Conservation (phyloP, 2,329 filamentous ascomycete species). For the Penicillium sp. region DNA sequence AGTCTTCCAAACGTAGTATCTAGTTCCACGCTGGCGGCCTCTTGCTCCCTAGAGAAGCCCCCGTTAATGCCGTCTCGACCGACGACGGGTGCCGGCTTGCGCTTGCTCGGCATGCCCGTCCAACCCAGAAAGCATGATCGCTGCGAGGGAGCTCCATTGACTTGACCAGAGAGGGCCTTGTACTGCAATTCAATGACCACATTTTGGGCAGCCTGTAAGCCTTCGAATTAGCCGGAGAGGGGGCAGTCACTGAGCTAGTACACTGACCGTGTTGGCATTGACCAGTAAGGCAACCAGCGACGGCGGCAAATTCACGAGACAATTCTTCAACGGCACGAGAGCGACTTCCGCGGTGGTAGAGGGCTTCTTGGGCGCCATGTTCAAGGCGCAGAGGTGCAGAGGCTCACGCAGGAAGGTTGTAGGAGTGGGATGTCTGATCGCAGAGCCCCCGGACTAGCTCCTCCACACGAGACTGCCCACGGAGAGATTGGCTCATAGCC, state of each 20-base stretch:
- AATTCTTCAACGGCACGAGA: slow-evolving; percentile 85
- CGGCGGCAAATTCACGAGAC: slow-evolving; percentile 86
- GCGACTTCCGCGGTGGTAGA: slow-evolving; percentile 77
- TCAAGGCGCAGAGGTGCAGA: slow-evolving; percentile 20
- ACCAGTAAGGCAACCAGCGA: slow-evolving; percentile 80
- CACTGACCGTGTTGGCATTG: slow-evolving; percentile 81
- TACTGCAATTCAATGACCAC: slow-evolving; percentile 89
- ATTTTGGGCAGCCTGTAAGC: slow-evolving; percentile 78
- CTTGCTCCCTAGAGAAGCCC: slow-evolving; percentile 67
- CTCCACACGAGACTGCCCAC: slow-evolving; percentile 3
- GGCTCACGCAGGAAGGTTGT: slow-evolving; percentile 13
- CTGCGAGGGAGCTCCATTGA: slow-evolving; percentile 51
- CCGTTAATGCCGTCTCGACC: slow-evolving; percentile 69
- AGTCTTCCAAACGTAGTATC: slow-evolving; percentile 79
- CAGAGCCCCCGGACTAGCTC: slow-evolving; percentile 23
- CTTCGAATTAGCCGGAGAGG: slow-evolving; percentile 17
- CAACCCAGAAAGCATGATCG: slow-evolving; percentile 85
- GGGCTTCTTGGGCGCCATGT: slow-evolving; percentile 49
- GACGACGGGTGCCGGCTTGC: slow-evolving; percentile 70
- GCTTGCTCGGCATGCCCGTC: slow-evolving; percentile 97
- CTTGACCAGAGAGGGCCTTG: slow-evolving; percentile 57
- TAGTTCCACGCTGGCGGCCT: slow-evolving; percentile 75
- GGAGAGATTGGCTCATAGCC: neutral
- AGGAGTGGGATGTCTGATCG: slow-evolving; percentile 11
- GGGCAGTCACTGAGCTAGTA: slow-evolving; percentile 4